phyloP scores from a whole-genome alignment of 1,284 basidiomycete genomes.

The Calocybe gambosa region DNA sequence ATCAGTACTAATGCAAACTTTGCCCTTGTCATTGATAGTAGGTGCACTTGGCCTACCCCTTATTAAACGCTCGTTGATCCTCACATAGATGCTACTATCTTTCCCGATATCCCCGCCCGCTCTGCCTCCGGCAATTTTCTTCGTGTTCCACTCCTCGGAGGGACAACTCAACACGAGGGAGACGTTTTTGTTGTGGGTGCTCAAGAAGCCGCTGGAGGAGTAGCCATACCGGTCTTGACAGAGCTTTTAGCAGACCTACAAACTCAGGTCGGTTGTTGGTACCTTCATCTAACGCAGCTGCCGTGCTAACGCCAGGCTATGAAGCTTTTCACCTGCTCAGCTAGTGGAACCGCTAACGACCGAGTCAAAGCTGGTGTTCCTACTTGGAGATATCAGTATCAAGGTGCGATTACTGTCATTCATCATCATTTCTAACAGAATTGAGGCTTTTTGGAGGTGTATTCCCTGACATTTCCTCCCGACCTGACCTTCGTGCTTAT shows the following conservation, averaged over 20 bases:
- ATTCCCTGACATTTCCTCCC: constrained; percentile 25
- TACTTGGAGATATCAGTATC: constrained; percentile 29
- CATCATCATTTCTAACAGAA: neutral
- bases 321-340: constrained; percentile 21
- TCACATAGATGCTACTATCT: constrained; percentile 24
- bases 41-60: neutral
- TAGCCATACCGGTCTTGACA: constrained; percentile 19
- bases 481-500: constrained; percentile 26
- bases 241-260: constrained; percentile 20
- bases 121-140: constrained; percentile 23
- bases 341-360: constrained; percentile 17
- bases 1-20: constrained; percentile 20
- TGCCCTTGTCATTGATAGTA: constrained; percentile 22
- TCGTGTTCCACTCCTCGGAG: constrained; percentile 23
- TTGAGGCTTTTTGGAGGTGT: constrained; percentile 18
- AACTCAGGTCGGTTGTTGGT: constrained; percentile 17
- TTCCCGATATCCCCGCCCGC: constrained; percentile 19
- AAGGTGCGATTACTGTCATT: constrained; percentile 24
- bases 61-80: too few relatives aligned
- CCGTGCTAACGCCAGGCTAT: constrained; percentile 3
- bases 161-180: constrained; percentile 20
- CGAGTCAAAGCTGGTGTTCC: constrained; percentile 22
- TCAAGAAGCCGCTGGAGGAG: constrained; percentile 17
- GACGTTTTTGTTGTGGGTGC: constrained; percentile 12
- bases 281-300: neutral